These are phyloP conservation scores for Sugiyamaella qingdaonensis DNA, from an alignment of 805 yeast genomes.

Conservation along the genomic window DNA sequence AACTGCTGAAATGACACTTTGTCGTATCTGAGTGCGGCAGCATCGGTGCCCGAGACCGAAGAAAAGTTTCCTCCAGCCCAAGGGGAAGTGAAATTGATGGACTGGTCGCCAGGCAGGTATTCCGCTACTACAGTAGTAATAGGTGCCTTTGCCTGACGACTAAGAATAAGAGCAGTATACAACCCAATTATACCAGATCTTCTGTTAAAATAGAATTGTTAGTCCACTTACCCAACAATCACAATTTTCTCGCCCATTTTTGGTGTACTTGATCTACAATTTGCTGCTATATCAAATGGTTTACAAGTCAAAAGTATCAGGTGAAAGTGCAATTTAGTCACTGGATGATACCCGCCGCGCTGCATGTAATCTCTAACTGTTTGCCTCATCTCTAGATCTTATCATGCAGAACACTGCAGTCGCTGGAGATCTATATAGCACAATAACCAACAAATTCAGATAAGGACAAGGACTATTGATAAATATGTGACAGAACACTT, in stretches of 20 bases:
- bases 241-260: slow-evolving; percentile 22
- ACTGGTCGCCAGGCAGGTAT: slow-evolving; percentile 73
- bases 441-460: no score
- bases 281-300: no score
- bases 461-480: no score
- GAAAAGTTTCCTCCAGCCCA: slow-evolving; percentile 71
- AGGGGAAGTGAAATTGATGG: slow-evolving; percentile 71
- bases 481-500: no score
- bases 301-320: no score
- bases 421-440: no score
- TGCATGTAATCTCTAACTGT: neutral
- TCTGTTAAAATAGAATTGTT: neutral
- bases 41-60: slow-evolving; percentile 56
- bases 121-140: slow-evolving; percentile 59
- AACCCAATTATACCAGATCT: slow-evolving; percentile 68
- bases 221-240: slow-evolving; percentile 20
- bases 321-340: neutral
- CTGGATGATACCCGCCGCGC: no score
- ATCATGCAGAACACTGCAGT: no score
- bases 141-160: slow-evolving; percentile 37
- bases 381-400: neutral
- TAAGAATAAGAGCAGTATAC: slow-evolving; percentile 52
- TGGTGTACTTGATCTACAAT: no score
- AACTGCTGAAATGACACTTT: slow-evolving; percentile 53
- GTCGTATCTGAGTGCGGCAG: slow-evolving; percentile 48